Base-by-base conservation (phyloP, 2,329 filamentous ascomycete species). In the Penicillium sp. region DNA sequence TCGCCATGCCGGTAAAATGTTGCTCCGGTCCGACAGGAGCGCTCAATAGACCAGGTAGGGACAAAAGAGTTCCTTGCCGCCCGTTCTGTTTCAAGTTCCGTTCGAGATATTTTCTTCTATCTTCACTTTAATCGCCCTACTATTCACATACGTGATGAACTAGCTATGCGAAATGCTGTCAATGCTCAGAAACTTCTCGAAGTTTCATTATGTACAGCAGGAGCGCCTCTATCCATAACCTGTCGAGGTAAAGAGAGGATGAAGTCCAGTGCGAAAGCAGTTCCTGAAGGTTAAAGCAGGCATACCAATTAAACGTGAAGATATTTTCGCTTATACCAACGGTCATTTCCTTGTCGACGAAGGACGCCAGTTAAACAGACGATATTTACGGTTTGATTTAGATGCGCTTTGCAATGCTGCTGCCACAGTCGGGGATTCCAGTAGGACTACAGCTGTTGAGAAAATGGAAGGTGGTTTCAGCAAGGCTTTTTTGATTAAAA, bases 401-500 rank as follows among this genome's bases (percentile, higher is more conserved):
- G 53, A 63, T 33, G 55, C 53, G 2, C 63, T 69, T 25, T 63
- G 63, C 40, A 38, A 51, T 31, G 18, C 56, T 39, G 57, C 56
- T 46, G 56, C 61, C 18, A n/a, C 45, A 1, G 48, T 47, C 9
- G 53, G 51, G 5, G 43, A n/a, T 1, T 7, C 20, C 14, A 63
- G 55, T 41, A 58, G 33, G 2, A 50, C 68, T 7, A 48, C 16
- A 41, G 46, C 44, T 16, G 55, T 63, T 25, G 49, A 56, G 9
- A 67, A 66, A 46, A 51, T 66, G 51, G 66, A 71, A 48, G 65
- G 68, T 18, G 61, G 61, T 2, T 70, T 69, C 45, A 68, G 59
- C 53, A 72, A 69, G 46, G 68, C 63, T 38, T 53, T 70, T 13
- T 31, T 67, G 3, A 58, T 71, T 51, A 62, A 14, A 45, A 69